These are phyloP conservation scores for Annulohypoxylon moriforme DNA, from an alignment of 495 filamentous ascomycete genomes.

Conservation along the genomic window DNA sequence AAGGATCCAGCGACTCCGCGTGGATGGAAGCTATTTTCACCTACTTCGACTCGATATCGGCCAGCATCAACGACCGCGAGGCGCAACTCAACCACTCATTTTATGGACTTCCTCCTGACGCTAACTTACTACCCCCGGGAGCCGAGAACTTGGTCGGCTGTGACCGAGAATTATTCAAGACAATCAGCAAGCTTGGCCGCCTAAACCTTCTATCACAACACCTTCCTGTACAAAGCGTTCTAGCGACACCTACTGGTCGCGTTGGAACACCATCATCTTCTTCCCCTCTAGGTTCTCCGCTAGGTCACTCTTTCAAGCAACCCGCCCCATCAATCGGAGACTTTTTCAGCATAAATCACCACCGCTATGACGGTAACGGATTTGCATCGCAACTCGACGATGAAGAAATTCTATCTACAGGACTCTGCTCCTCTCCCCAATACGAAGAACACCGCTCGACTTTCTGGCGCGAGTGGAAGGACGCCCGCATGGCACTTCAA, in stretches of 20 bases:
- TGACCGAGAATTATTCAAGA: constrained; percentile 81
- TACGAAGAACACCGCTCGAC: constrained; percentile 66
- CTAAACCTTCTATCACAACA: constrained; percentile 91
- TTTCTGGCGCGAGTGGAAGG: constrained; percentile 90
- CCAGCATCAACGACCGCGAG: constrained; percentile 91
- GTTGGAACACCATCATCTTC: constrained; percentile 42
- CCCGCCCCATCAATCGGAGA: constrained; percentile 25
- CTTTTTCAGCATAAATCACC: constrained; percentile 46
- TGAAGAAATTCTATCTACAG: constrained; percentile 52
- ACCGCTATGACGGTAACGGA: constrained; percentile 71
- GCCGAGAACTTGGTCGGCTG: constrained; percentile 87
- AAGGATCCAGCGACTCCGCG: constrained; percentile 73
- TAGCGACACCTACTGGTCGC: constrained; percentile 43
- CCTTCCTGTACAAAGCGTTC: constrained; percentile 61
- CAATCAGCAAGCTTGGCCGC: constrained; percentile 80
- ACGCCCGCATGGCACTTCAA: constrained; percentile 79
- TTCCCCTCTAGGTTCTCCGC: constrained; percentile 55
- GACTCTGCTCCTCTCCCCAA: constrained; percentile 49
- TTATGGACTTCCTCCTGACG: constrained; percentile 73
- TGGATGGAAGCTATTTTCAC: constrained; percentile 98
- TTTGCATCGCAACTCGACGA: constrained; percentile 65
- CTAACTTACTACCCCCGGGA: constrained; percentile 67
- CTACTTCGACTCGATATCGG: constrained; percentile 94
- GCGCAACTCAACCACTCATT: constrained; percentile 79
- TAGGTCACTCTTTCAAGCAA: constrained; percentile 64